phyloP scores from a whole-genome alignment of 2,329 filamentous ascomycete genomes.

The Colletotrichum sansevieriae region DNA sequence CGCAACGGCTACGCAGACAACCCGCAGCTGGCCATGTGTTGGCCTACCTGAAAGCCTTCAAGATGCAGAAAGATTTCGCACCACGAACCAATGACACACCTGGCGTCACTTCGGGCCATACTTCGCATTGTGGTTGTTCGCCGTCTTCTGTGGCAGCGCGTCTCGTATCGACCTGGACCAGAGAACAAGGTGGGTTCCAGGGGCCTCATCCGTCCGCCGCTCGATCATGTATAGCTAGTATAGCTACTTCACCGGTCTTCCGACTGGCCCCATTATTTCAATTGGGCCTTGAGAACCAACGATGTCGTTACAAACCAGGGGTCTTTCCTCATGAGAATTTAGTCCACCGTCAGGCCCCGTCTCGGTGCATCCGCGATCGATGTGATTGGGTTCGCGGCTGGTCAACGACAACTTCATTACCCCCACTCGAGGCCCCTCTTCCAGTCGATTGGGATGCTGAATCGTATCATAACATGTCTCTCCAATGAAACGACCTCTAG shows the following conservation, averaged over 20 bases:
- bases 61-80: conserved; percentile 1
- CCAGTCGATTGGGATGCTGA: conserved; percentile 40
- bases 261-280: neutral
- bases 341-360: conserved; percentile 39
- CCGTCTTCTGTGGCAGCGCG: conserved; percentile 11
- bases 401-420: conserved; percentile 8
- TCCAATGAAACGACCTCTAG: conserved; percentile 19
- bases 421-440: conserved; percentile 29
- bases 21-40: conserved; percentile 9
- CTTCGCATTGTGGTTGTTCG: conserved; percentile 6
- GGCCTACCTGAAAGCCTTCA: conserved; percentile 15
- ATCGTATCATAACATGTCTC: conserved; percentile 33
- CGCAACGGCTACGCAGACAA: conserved; percentile 16
- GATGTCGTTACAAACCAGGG: conserved; percentile 36
- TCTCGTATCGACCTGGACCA: conserved; percentile 30
- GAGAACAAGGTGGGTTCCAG: conserved; percentile 4
- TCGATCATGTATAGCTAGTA: neutral
- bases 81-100: conserved; percentile 16
- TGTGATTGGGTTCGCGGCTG: conserved; percentile 21
- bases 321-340: conserved; percentile 37
- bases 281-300: conserved; percentile 23
- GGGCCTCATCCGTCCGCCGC: conserved; percentile 13
- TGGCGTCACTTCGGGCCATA: neutral
- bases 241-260: conserved; percentile 18
- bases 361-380: conserved; percentile 41